A percentile compares a stretch with the other conserved stretches of the same genome.
Conservation (phyloP, 495 filamentous ascomycete genomes). For the Rhypophila decipiens region DNA sequence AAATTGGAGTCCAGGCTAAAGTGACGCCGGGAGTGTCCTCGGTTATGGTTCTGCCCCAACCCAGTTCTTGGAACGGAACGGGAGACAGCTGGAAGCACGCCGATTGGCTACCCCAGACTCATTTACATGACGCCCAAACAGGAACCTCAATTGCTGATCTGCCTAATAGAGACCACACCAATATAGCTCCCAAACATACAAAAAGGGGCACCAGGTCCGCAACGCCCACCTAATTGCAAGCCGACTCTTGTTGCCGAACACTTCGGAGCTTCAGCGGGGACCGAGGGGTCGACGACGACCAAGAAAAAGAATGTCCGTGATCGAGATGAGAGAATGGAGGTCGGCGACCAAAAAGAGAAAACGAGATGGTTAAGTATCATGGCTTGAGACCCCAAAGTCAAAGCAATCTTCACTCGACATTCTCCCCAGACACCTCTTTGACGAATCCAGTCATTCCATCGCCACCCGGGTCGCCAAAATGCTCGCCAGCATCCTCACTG, state of each 20-base stretch:
- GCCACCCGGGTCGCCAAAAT: neutral
- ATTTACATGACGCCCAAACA: neutral
- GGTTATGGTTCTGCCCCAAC: neutral
- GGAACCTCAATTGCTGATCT: neutral
- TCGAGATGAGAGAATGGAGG: neutral
- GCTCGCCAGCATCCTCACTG: neutral
- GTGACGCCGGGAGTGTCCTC: neutral
- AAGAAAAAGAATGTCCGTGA: neutral
- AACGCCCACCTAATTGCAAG: neutral
- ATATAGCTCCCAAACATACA: neutral
- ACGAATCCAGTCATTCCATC: neutral
- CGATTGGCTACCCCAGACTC: neutral
- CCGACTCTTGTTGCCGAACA: neutral
- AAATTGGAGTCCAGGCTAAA: neutral
- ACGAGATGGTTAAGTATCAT: neutral
- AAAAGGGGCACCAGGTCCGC: neutral
- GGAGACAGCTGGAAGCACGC: neutral
- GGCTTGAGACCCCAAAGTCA: neutral
- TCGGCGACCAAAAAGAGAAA: neutral
- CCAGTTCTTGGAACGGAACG: neutral
- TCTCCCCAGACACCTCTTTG: neutral
- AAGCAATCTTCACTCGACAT: too few species aligned
- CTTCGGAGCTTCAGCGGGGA: neutral
- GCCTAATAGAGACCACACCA: neutral
- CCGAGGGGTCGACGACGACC: neutral